Conservation (phyloP, 495 filamentous ascomycete genomes). For the Thozetella sp. region DNA sequence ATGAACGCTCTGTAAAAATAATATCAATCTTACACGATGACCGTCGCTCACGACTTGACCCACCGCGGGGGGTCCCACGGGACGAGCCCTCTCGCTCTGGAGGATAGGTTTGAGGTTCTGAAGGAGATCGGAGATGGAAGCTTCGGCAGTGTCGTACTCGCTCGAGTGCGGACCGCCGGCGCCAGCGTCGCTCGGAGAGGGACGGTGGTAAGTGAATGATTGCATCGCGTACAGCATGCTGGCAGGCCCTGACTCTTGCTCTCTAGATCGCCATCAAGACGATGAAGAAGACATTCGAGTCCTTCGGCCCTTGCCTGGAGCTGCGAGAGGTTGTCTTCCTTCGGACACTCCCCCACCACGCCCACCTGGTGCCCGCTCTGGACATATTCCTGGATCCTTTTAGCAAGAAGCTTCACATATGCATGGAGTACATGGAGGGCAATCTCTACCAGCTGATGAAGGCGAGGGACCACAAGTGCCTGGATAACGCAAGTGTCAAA, state of each 20-base stretch:
- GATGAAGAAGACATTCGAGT: slow-evolving; percentile 99
- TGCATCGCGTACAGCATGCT: background rate
- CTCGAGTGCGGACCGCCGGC: slow-evolving; percentile 86
- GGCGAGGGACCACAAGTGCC: slow-evolving; percentile 87
- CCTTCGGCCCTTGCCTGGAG: slow-evolving; percentile 84
- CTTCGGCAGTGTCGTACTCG: slow-evolving; percentile 94
- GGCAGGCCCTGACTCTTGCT: slow-evolving; percentile 7
- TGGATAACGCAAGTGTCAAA: slow-evolving; percentile 92
- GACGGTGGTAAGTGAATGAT: slow-evolving; percentile 72
- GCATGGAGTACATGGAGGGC: slow-evolving; percentile 99
- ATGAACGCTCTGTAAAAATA: slow-evolving; percentile 2
- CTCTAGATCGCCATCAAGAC: slow-evolving; percentile 95
- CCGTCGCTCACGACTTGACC: slow-evolving; percentile 65
- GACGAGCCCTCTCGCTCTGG: slow-evolving; percentile 52
- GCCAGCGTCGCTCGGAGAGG: slow-evolving; percentile 86
- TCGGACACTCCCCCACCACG: slow-evolving; percentile 80
- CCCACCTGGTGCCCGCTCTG: slow-evolving; percentile 92
- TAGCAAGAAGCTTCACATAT: slow-evolving; percentile 94
- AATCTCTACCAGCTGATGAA: slow-evolving; percentile 99
- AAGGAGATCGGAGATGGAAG: slow-evolving; percentile 99
- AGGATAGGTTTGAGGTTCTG: slow-evolving; percentile 92
- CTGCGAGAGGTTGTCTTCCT: slow-evolving; percentile 97
- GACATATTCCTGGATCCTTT: slow-evolving; percentile 98
- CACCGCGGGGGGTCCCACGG: slow-evolving; percentile 55
- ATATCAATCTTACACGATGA: slow-evolving; percentile 54